Evolutionary conservation across 2,329 filamentous ascomycete species (phyloP).

Genomic region (Neofusicoccum kwambonambiense): DNA sequence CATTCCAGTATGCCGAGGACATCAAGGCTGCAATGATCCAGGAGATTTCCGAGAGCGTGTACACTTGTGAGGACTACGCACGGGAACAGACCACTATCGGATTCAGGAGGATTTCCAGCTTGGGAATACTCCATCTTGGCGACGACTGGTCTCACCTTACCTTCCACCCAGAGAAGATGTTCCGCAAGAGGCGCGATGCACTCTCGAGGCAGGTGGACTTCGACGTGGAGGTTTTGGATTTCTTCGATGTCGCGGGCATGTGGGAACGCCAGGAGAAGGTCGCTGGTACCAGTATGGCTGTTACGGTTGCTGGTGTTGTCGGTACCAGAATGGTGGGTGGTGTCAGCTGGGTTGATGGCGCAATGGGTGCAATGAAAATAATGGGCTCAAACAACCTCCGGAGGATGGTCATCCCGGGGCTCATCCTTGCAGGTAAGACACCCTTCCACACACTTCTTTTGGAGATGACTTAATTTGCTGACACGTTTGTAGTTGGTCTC

Average conservation of each 20-base stretch:
- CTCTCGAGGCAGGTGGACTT: conserved; percentile 83
- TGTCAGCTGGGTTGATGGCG: conserved; percentile 85
- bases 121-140: conserved; percentile 85
- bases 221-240: conserved; percentile 85
- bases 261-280: conserved; percentile 93
- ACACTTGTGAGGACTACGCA: conserved; percentile 81
- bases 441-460: not conserved
- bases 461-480: not conserved
- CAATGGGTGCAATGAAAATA: conserved; percentile 75
- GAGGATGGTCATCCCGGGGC: conserved; percentile 74
- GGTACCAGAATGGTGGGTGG: conserved; percentile 79
- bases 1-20: conserved; percentile 90
- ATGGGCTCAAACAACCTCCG: conserved; percentile 79
- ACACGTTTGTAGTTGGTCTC: conserved; percentile 58
- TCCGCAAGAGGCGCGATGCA: conserved; percentile 76
- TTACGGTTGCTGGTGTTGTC: conserved; percentile 85
- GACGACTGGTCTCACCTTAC: conserved; percentile 74
- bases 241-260: conserved; percentile 81
- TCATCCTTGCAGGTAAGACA: conserved; percentile 73
- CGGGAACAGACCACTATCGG: conserved; percentile 73
- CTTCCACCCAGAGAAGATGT: conserved; percentile 94
- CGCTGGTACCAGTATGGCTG: conserved; percentile 88
- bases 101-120: conserved; percentile 82
- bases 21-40: conserved; percentile 89
- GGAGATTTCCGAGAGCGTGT: conserved; percentile 77